Evolutionary conservation across 768 basidiomycete species (phyloP).

Genomic region (Hortiboletus flavorubellus): DNA sequence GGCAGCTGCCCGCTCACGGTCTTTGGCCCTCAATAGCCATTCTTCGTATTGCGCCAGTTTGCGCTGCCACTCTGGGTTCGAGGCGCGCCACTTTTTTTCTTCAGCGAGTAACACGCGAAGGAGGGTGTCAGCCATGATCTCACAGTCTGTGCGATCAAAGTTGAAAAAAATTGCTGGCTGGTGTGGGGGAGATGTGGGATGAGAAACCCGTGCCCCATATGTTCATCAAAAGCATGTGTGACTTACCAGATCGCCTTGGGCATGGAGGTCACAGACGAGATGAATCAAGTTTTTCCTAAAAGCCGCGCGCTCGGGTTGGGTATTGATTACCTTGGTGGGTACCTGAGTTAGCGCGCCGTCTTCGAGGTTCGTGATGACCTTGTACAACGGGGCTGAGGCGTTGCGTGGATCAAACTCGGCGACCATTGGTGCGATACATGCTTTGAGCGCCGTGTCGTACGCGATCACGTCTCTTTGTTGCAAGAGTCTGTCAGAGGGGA

Average conservation of each 20-base stretch:
- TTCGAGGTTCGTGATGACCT: constrained; percentile 40
- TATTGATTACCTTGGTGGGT: constrained; percentile 26
- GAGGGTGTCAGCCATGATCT: constrained; percentile 46
- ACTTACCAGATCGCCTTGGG: constrained; percentile 50
- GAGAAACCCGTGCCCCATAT: neutral
- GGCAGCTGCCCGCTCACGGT: constrained; percentile 44
- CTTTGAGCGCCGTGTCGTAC: constrained; percentile 57
- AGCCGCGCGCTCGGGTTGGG: constrained; percentile 25
- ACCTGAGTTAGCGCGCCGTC: constrained; percentile 34
- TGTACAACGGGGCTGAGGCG: constrained; percentile 30
- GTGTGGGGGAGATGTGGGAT: neutral
- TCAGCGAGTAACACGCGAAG: constrained; percentile 34
- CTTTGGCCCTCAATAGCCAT: constrained; percentile 47
- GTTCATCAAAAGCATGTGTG: neutral
- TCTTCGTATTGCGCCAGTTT: constrained; percentile 50
- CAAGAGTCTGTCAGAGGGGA: constrained; percentile 39
- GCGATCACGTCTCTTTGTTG: constrained; percentile 57
- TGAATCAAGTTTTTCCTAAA: constrained; percentile 47
- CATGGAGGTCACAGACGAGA: constrained; percentile 57
- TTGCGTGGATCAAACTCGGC: constrained; percentile 36
- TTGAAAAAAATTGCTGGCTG: constrained; percentile 69
- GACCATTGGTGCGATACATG: constrained; percentile 37
- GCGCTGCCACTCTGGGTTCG: constrained; percentile 44
- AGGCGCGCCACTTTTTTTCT: constrained; percentile 49
- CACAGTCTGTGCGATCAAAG: constrained; percentile 60